phyloP scores from a whole-genome alignment of 2,329 filamentous ascomycete genomes.

The Dothidotthia symphoricarpi region DNA sequence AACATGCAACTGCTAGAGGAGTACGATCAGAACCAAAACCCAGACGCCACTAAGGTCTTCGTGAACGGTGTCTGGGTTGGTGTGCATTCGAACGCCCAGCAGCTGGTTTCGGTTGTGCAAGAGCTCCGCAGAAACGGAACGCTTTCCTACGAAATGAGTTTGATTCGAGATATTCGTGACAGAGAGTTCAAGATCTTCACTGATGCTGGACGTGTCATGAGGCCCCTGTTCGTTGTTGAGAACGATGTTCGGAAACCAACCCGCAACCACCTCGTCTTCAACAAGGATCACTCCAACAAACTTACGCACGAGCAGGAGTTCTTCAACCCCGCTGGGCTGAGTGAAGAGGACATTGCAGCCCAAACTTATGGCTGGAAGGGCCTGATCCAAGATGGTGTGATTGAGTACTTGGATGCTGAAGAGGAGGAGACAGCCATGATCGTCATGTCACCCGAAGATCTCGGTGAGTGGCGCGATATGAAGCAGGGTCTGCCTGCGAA shows the following conservation, averaged over 20 bases:
- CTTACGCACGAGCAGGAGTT: constrained; percentile 72
- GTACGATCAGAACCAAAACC: constrained; percentile 66
- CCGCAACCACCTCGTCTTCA: constrained; percentile 75
- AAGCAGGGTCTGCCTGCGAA: constrained; percentile 44
- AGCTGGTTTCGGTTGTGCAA: constrained; percentile 76
- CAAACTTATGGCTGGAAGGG: constrained; percentile 83
- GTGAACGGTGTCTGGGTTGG: constrained; percentile 98
- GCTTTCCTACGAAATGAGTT: constrained; percentile 87
- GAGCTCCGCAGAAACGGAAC: constrained; percentile 76
- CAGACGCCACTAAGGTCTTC: constrained; percentile 95
- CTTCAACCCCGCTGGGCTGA: constrained; percentile 55
- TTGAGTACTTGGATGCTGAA: constrained; percentile 96
- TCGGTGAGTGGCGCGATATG: constrained; percentile 60
- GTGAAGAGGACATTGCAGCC: constrained; percentile 57
- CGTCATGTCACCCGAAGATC: constrained; percentile 94
- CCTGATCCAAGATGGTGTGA: constrained; percentile 76
- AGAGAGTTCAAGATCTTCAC: constrained; percentile 99
- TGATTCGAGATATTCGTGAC: constrained; percentile 94
- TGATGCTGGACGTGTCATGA: constrained; percentile 90
- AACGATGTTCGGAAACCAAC: constrained; percentile 74
- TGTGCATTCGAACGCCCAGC: constrained; percentile 83
- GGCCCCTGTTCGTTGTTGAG: constrained; percentile 90
- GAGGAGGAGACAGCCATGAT: constrained; percentile 99
- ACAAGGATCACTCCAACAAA: constrained; percentile 71
- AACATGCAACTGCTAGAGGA: constrained; percentile 97